These are phyloP conservation scores for Neopestalotiopsis sp. DNA, from an alignment of 2,329 filamentous ascomycete genomes.

Conservation along the genomic window DNA sequence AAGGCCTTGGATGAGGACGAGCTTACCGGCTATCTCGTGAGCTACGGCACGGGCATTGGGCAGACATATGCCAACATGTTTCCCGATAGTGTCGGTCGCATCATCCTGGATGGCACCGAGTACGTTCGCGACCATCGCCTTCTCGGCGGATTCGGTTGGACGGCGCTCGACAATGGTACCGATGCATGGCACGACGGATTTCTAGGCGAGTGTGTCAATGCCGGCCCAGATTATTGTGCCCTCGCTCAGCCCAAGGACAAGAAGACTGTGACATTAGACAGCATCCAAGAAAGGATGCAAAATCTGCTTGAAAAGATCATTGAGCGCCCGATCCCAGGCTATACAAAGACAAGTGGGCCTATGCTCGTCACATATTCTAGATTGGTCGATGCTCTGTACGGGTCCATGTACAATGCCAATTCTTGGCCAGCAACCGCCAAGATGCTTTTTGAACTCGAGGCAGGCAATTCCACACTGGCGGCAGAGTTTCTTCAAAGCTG, in stretches of 20 bases:
- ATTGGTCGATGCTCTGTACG: constrained; percentile 46
- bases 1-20: constrained; percentile 51
- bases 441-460: constrained; percentile 50
- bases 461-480: constrained; percentile 50
- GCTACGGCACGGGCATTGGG: constrained; percentile 58
- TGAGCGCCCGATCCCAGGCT: constrained; percentile 44
- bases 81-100: constrained; percentile 50
- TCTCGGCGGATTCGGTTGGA: constrained; percentile 53
- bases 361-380: constrained; percentile 52
- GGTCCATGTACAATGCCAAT: constrained; percentile 47
- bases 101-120: constrained; percentile 56
- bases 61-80: constrained; percentile 59
- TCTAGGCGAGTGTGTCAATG: constrained; percentile 54
- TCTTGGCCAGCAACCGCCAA: constrained; percentile 49
- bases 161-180: constrained; percentile 54
- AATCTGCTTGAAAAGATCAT: constrained; percentile 43
- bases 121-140: constrained; percentile 52
- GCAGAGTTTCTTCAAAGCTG: constrained; percentile 47
- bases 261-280: constrained; percentile 38
- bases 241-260: constrained; percentile 42
- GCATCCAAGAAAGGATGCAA: constrained; percentile 46
- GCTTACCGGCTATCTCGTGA: constrained; percentile 55
- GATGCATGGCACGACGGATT: constrained; percentile 57
- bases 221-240: constrained; percentile 51
- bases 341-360: constrained; percentile 45